phyloP scores from a whole-genome alignment of 345 rosid genomes.

The Durio zibethinus region DNA sequence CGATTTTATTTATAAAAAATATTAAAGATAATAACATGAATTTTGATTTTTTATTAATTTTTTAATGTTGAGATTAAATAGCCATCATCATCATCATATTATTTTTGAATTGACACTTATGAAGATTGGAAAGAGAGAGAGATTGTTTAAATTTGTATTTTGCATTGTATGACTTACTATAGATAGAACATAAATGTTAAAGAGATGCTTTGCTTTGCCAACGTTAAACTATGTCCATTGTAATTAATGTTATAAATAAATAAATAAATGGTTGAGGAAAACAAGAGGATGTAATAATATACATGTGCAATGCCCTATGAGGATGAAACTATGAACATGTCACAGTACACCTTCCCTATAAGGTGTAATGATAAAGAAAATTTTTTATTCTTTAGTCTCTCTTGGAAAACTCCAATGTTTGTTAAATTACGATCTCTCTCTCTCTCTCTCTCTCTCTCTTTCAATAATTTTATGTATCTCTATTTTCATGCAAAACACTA shows the following conservation, averaged over 20 bases:
- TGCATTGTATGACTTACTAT: neutral
- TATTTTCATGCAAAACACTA: slow-evolving; percentile 5
- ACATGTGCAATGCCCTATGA: slow-evolving; percentile 11
- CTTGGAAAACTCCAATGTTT: neutral
- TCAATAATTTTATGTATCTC: neutral
- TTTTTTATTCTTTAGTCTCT: neutral
- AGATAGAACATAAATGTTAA: neutral
- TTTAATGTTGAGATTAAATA: neutral
- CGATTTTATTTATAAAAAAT: too few relatives aligned
- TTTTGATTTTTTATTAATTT: neutral
- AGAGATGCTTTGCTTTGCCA: slow-evolving; percentile 13
- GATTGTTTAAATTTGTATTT: neutral
- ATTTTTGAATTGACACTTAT: neutral
- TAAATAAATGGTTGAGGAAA: slow-evolving; percentile 4
- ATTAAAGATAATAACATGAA: neutral
- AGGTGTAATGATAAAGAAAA: neutral
- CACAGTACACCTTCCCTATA: slow-evolving; percentile 26
- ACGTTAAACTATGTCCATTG: neutral
- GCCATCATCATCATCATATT: neutral
- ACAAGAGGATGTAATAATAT: slow-evolving; percentile 9
- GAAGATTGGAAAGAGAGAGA: neutral
- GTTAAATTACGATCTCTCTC: neutral
- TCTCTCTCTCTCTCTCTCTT: neutral
- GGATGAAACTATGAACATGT: neutral
- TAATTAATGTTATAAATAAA: neutral